Conservation (phyloP, 2,329 filamentous ascomycete species). For the Daldinia sp. region DNA sequence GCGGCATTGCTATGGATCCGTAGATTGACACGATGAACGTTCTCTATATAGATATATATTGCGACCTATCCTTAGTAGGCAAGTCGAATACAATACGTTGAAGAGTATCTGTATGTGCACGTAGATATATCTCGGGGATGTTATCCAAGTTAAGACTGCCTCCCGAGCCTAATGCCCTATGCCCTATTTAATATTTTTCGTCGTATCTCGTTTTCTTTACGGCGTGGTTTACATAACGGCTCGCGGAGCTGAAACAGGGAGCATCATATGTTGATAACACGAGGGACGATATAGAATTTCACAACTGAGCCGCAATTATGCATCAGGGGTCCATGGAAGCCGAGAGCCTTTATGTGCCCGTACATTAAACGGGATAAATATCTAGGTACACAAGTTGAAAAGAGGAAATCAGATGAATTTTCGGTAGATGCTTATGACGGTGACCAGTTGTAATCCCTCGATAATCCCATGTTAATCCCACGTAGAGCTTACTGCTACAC, state of each 20-base stretch:
- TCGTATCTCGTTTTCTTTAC: background rate
- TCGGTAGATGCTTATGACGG: background rate
- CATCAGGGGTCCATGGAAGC: background rate
- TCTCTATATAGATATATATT: background rate
- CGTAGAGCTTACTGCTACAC: constrained; percentile 26
- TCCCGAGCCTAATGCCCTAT: background rate
- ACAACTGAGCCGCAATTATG: constrained; percentile 28
- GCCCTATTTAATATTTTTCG: background rate
- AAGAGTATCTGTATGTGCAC: background rate
- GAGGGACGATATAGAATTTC: background rate
- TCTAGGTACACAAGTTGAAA: background rate
- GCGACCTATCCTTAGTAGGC: background rate
- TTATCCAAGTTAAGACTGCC: background rate
- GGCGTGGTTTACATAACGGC: background rate
- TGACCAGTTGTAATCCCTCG: constrained; percentile 17
- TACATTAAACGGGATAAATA: background rate
- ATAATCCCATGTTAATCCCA: constrained; percentile 15
- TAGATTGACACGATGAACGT: background rate
- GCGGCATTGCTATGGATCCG: background rate
- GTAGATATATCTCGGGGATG: background rate
- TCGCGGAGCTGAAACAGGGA: constrained; percentile 11
- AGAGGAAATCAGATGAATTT: background rate
- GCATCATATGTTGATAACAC: constrained; percentile 4
- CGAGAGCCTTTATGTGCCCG: background rate
- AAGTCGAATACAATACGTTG: background rate